Base-by-base conservation (phyloP, 1,139 yeast genomes). In the Suhomyces atakaporum region DNA sequence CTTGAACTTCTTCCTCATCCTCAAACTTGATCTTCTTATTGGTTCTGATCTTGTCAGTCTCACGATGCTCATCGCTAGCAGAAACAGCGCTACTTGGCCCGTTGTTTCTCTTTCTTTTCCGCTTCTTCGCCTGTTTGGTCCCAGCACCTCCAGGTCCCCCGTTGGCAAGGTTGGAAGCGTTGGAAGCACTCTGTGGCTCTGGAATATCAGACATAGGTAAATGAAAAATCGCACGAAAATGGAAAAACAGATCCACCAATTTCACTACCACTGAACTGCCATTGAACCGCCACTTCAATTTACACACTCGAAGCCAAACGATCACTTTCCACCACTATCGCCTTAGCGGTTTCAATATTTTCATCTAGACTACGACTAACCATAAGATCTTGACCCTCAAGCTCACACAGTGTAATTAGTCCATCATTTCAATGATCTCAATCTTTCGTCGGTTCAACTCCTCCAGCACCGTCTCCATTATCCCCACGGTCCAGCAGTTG, bases 401-500 rank as follows among this genome's bases (percentile, higher is more conserved):
- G n/a, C n/a, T n/a, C n/a, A n/a, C n/a, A n/a, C n/a, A n/a, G n/a
- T n/a, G n/a, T n/a, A n/a, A n/a, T n/a, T n/a, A n/a, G n/a, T n/a
- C n/a, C n/a, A n/a, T n/a, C n/a, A n/a, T n/a, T n/a, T n/a, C n/a
- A n/a, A n/a, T n/a, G n/a, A n/a, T n/a, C n/a, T n/a, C n/a, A 11
- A 9, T 19, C 13, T 25, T 29, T 16, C 11, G 22, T 5, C 29
- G 42, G 12, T 25, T 28, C 25, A 25, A 27, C 16, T 27, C 38
- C 11, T 22, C 36, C 10, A 14, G 29, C 23, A 63, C 66, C 5
- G 57, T 63, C 23, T 54, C 66, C 10, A 61, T 70, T 25, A 63
- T 70, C 6, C 77, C 77, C 1, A 53, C 69, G 5, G 57, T 69
- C 2, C 46, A 52, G 16, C 54, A 56, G 15, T 51, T 70, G 23